These are phyloP conservation scores for Selaginella tamariscina DNA, from an alignment of 75 land plant genomes.

Conservation along the genomic window DNA sequence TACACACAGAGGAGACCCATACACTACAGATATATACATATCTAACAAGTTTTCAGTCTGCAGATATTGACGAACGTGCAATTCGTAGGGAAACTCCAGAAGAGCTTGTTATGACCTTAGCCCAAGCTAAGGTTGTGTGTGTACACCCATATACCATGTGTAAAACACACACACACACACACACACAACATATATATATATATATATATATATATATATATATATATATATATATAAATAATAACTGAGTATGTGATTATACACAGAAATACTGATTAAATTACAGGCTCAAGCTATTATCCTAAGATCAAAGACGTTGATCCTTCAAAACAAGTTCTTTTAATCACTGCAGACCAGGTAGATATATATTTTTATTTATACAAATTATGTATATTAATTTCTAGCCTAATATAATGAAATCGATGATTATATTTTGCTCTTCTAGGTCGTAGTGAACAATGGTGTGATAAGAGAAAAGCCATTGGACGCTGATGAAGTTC, in stretches of 20 bases:
- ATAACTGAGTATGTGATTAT: too few species aligned
- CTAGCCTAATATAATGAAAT: not conserved
- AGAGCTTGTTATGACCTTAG: slow-evolving; percentile 77
- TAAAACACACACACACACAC: too few species aligned
- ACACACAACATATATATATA: too few species aligned
- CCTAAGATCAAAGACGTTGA: slow-evolving; percentile 24
- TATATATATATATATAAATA: too few species aligned
- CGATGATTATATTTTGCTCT: slow-evolving; percentile 1
- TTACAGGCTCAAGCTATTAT: slow-evolving; percentile 48
- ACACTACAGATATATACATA: not conserved
- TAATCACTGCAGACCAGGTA: slow-evolving; percentile 61
- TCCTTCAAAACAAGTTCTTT: slow-evolving; percentile 22
- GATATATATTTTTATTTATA: not conserved
- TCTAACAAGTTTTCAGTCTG: slow-evolving; percentile 29
- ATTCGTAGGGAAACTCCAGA: slow-evolving; percentile 73
- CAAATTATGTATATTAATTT: not conserved
- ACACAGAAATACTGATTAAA: not conserved
- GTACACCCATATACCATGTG: not conserved
- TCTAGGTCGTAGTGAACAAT: slow-evolving; percentile 90
- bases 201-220: too few species aligned
- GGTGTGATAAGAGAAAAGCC: slow-evolving; percentile 83
- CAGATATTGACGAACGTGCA: slow-evolving; percentile 81
- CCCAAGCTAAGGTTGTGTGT: slow-evolving; percentile 62
- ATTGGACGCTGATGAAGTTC: slow-evolving; percentile 61
- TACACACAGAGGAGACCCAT: not conserved